phyloP scores from a whole-genome alignment of 495 filamentous ascomycete species.

The Lasiosphaeria miniovina region DNA sequence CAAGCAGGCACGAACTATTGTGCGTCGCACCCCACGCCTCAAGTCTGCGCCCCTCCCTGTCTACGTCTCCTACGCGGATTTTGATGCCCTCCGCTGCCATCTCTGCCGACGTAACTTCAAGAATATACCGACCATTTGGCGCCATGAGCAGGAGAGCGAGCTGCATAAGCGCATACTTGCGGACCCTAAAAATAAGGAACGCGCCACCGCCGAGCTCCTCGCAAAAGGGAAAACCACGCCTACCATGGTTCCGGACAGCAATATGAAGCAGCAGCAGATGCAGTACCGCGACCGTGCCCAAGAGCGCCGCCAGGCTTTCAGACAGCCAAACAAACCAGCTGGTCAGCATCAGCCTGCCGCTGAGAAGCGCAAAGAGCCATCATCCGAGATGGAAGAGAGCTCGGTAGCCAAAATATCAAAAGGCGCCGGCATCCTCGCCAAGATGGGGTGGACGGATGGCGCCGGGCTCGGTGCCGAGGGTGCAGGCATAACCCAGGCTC shows the following conservation, averaged over 20 bases:
- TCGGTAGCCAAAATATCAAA: constrained; percentile 57
- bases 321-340: constrained; percentile 53
- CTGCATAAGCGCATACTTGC: constrained; percentile 70
- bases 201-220: constrained; percentile 50
- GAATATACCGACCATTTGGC: constrained; percentile 61
- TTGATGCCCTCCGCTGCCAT: constrained; percentile 68
- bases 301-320: constrained; percentile 74
- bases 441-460: constrained; percentile 87
- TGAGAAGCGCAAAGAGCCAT: constrained; percentile 30
- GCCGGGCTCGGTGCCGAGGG: constrained; percentile 78
- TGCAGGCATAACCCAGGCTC: constrained; percentile 70
- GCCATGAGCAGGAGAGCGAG: constrained; percentile 72
- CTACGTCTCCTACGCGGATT: constrained; percentile 63
- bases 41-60: constrained; percentile 23
- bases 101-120: constrained; percentile 76
- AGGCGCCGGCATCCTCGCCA: constrained; percentile 77
- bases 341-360: constrained; percentile 1
- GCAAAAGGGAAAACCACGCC: constrained; percentile 59
- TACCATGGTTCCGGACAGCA: constrained; percentile 39
- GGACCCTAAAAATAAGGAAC: constrained; percentile 55
- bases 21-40: constrained; percentile 26
- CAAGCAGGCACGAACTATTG: constrained; percentile 24
- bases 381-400: constrained; percentile 12
- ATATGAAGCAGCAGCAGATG: constrained; percentile 34
- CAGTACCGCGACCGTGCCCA: constrained; percentile 80